Conservation (phyloP, 345 rosid genomes). For the Lenwebbia sp. region DNA sequence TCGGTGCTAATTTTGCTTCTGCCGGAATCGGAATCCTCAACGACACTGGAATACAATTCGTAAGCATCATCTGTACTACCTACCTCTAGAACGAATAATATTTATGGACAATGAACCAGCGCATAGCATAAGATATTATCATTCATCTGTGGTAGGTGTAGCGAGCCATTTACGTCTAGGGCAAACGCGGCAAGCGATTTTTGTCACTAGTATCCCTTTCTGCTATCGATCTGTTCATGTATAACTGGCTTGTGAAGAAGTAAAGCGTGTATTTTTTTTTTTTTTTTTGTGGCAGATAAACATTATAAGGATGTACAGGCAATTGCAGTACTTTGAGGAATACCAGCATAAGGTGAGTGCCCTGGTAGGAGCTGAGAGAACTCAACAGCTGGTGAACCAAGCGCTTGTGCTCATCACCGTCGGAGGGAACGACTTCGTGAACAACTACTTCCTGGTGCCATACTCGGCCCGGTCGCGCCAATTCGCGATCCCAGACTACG, state of each 20-base stretch:
- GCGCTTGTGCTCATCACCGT: slow-evolving; percentile 72
- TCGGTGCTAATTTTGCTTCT: slow-evolving; percentile 90
- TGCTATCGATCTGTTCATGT: background rate
- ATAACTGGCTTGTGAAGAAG: background rate
- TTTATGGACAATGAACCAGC: background rate
- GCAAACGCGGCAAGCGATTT: background rate
- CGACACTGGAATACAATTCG: slow-evolving; percentile 79
- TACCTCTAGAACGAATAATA: background rate
- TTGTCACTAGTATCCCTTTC: background rate
- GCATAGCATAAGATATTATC: background rate
- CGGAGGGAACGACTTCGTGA: slow-evolving; percentile 91
- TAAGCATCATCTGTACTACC: slow-evolving; percentile 11
- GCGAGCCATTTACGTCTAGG: background rate
- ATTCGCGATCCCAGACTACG: slow-evolving; percentile 53
- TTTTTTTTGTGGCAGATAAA: slow-evolving; percentile 36
- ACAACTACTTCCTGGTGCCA: slow-evolving; percentile 84
- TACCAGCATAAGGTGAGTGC: slow-evolving; percentile 50
- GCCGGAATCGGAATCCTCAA: slow-evolving; percentile 90
- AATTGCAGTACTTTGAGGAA: slow-evolving; percentile 56
- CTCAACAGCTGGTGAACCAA: slow-evolving; percentile 44
- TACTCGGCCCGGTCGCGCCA: slow-evolving; percentile 79
- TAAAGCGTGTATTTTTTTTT: background rate
- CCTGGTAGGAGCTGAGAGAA: slow-evolving; percentile 42
- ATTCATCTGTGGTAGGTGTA: background rate
- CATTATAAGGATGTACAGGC: slow-evolving; percentile 56